Evolutionary conservation across 2,329 filamentous ascomycete species (phyloP).

Genomic region (Colletotrichum sp.): DNA sequence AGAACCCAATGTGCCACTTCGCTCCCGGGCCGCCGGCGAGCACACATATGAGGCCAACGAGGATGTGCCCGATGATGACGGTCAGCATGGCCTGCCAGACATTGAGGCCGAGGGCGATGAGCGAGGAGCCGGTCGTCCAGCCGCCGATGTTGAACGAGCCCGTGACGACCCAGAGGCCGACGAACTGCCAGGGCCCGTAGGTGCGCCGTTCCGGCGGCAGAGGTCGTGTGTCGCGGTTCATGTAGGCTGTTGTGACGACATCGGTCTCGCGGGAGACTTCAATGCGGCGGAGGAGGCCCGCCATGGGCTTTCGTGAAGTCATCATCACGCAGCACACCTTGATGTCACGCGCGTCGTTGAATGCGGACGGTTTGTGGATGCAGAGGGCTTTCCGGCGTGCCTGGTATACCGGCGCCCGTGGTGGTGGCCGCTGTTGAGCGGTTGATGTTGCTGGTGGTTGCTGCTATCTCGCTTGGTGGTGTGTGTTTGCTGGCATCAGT

Average conservation of each 20-base stretch:
- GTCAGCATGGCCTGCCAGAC: conserved; percentile 32
- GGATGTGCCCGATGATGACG: conserved; percentile 26
- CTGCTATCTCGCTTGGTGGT: neutral
- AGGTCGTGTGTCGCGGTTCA: conserved; percentile 33
- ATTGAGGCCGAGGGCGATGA: conserved; percentile 32
- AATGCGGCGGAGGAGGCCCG: conserved; percentile 20
- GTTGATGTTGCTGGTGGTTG: neutral
- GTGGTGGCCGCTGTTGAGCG: neutral
- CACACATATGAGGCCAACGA: conserved; percentile 30
- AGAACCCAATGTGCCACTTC: conserved; percentile 33
- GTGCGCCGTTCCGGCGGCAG: conserved; percentile 32
- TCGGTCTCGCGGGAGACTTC: conserved; percentile 29
- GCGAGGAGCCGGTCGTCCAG: conserved; percentile 34
- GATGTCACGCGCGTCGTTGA: neutral
- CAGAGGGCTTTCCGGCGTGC: neutral
- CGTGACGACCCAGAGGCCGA: conserved; percentile 36
- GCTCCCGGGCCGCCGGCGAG: conserved; percentile 30
- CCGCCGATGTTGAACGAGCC: conserved; percentile 38
- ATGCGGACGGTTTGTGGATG: neutral
- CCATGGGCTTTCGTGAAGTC: neutral
- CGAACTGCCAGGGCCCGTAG: conserved; percentile 36
- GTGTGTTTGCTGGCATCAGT: neutral
- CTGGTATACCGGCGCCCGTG: neutral
- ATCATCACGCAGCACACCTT: neutral
- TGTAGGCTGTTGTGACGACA: conserved; percentile 26